phyloP scores from a whole-genome alignment of 345 rosid species.

The Eucalyptus paniculata region DNA sequence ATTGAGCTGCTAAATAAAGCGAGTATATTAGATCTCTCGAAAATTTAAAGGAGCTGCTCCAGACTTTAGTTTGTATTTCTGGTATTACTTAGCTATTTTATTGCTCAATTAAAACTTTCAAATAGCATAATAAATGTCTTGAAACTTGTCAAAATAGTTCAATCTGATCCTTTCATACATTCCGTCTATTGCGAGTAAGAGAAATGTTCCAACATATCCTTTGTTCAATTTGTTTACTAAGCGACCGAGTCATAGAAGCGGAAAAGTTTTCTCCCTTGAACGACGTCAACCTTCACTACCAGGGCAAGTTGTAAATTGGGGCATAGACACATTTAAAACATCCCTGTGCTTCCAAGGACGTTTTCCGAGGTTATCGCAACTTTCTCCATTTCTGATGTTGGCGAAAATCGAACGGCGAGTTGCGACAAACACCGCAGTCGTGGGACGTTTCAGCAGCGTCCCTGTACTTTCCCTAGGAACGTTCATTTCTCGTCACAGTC shows the following conservation, averaged over 20 bases:
- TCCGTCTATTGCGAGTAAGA: background rate
- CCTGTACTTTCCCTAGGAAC: no score
- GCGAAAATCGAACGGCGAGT: no score
- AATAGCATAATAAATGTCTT: background rate
- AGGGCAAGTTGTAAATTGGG: background rate
- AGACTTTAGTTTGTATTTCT: background rate
- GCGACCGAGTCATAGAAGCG: background rate
- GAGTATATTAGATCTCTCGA: background rate
- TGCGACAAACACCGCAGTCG: no score
- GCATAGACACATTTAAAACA: background rate
- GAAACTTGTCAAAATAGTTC: background rate
- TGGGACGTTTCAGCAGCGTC: no score
- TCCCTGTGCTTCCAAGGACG: background rate
- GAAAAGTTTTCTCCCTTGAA: background rate
- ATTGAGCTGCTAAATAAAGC: background rate
- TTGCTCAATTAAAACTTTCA: background rate
- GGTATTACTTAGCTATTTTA: background rate
- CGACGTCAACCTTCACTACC: rapidly evolving
- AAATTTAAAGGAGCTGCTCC: background rate
- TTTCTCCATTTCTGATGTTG: background rate
- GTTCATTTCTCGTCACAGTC: background rate
- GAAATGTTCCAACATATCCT: background rate
- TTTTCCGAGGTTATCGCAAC: background rate
- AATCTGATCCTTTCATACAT: background rate
- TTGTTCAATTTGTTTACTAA: background rate